phyloP scores from a whole-genome alignment of 257 asterid species.

The Ehretia macrophylla region DNA sequence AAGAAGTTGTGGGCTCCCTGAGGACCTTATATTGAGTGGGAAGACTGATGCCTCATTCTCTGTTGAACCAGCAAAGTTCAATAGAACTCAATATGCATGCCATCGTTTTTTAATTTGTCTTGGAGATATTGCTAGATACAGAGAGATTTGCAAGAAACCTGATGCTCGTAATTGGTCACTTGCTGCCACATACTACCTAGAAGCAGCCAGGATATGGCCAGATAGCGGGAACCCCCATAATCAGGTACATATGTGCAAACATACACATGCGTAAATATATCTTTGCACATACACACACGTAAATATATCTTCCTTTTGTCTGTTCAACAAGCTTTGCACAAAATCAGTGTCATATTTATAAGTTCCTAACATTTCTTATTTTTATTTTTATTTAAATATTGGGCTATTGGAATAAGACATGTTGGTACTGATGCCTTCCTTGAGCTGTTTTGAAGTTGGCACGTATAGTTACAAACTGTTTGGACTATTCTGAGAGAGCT shows the following conservation, averaged over 20 bases:
- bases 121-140: slow-evolving; percentile 84
- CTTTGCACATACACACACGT: background rate
- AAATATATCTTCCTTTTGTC: background rate
- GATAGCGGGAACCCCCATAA: slow-evolving; percentile 93
- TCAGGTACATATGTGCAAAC: slow-evolving; percentile 45
- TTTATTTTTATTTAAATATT: too few relatives aligned
- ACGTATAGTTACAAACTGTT: background rate
- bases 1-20: slow-evolving; percentile 45
- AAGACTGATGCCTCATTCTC: slow-evolving; percentile 18
- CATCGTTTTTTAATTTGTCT: slow-evolving; percentile 84
- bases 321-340: background rate
- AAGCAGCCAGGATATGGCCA: slow-evolving; percentile 73
- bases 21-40: slow-evolving; percentile 32
- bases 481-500: background rate
- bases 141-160: slow-evolving; percentile 53
- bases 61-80: slow-evolving; percentile 28
- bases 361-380: too few relatives aligned
- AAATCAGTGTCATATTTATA: background rate
- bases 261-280: background rate
- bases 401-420: too few relatives aligned
- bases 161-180: slow-evolving; percentile 63
- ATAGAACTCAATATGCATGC: slow-evolving; percentile 54
- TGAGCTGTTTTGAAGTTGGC: background rate
- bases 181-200: slow-evolving; percentile 63
- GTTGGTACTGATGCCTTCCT: too few relatives aligned